Evolutionary conservation across 1,139 yeast species (phyloP).

Genomic region (Suhomyces panamericanus): DNA sequence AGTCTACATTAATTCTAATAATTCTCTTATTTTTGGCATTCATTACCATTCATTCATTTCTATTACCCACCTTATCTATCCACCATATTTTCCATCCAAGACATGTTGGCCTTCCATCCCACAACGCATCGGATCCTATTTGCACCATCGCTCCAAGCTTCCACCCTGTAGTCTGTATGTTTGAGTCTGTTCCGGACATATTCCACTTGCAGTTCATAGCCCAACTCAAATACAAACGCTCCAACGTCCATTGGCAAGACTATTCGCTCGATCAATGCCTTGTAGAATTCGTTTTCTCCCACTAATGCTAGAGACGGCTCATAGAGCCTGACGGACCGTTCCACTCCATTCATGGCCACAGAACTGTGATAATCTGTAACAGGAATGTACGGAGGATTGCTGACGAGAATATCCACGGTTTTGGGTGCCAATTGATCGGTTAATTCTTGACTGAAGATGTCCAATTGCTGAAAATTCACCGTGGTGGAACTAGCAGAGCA

Average conservation of each 20-base stretch:
- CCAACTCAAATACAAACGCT: conserved; percentile 46
- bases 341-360: conserved; percentile 38
- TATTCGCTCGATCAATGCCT: conserved; percentile 49
- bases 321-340: conserved; percentile 61
- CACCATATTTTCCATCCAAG: conserved; percentile 1
- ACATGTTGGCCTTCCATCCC: conserved; percentile 30
- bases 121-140: conserved; percentile 40
- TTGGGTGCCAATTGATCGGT: background rate
- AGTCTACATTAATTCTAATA: background rate
- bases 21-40: background rate
- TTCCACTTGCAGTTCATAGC: conserved; percentile 37
- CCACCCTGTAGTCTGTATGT: conserved; percentile 28
- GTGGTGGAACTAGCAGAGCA: conserved; percentile 4
- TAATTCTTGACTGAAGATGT: conserved; percentile 7
- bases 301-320: conserved; percentile 80
- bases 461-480: conserved; percentile 18
- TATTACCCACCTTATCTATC: background rate
- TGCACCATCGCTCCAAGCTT: conserved; percentile 29
- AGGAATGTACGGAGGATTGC: conserved; percentile 92
- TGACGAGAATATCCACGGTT: conserved; percentile 54
- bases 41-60: background rate
- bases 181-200: conserved; percentile 20
- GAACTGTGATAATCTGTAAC: conserved; percentile 36
- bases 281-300: conserved; percentile 74
- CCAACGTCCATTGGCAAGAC: conserved; percentile 36